Conservation (phyloP, 2,329 filamentous ascomycete genomes). For the Exophiala spinifera region DNA sequence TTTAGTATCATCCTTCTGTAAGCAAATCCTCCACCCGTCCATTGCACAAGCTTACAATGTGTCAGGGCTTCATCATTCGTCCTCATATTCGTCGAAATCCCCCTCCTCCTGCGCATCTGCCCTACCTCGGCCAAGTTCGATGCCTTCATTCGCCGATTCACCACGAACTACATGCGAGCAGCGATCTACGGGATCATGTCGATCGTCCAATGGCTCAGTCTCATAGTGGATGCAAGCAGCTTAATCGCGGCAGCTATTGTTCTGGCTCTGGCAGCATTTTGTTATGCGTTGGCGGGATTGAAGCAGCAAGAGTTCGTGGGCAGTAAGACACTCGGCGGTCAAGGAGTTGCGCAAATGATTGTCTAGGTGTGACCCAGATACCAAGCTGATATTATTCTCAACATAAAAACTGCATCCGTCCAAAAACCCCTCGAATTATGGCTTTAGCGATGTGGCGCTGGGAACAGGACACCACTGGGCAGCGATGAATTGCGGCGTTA, state of each 20-base stretch:
- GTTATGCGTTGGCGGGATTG: constrained; percentile 60
- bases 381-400: too few species aligned
- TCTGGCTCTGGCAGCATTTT: constrained; percentile 70
- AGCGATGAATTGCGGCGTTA: neutral
- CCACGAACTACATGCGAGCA: constrained; percentile 92
- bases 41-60: neutral
- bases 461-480: neutral
- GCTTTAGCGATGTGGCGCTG: constrained; percentile 7
- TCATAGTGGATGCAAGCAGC: constrained; percentile 62
- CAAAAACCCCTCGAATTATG: constrained; percentile 14
- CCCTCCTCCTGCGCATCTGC: constrained; percentile 93
- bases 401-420: neutral
- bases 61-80: constrained; percentile 65
- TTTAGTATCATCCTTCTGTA: constrained; percentile 60
- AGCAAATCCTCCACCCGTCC: constrained; percentile 26
- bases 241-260: constrained; percentile 85
- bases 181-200: constrained; percentile 80
- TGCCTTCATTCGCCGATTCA: constrained; percentile 81
- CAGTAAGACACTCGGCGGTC: constrained; percentile 94
- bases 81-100: constrained; percentile 84
- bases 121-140: constrained; percentile 91
- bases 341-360: constrained; percentile 46
- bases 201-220: constrained; percentile 77
- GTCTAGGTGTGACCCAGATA: constrained; percentile 15
- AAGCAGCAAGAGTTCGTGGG: constrained; percentile 47